Evolutionary conservation across 2,329 filamentous ascomycete species (phyloP).

Genomic region (Ceratocystis variospora): DNA sequence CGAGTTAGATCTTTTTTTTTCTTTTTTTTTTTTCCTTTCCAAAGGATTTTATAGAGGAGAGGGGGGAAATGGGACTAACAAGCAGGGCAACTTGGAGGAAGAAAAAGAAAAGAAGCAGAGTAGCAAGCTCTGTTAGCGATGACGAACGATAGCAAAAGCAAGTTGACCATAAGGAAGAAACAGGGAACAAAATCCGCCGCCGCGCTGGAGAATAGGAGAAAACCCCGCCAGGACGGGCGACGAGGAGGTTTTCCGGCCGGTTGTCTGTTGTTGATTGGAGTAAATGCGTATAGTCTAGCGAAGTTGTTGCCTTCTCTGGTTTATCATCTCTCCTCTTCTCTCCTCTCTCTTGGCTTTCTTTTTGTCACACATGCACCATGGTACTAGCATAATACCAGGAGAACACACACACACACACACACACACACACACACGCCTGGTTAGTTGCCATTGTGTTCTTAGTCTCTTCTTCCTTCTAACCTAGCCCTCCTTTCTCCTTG

Average conservation of each 20-base stretch:
- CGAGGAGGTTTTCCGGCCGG: neutral
- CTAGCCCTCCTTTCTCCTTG: neutral
- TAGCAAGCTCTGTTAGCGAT: neutral
- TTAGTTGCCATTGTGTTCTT: neutral
- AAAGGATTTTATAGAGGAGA: neutral
- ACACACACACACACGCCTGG: too few relatives aligned
- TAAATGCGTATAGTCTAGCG: too few relatives aligned
- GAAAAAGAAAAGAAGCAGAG: neutral
- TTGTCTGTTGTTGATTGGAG: neutral
- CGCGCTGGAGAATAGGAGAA: neutral
- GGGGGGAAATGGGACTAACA: neutral
- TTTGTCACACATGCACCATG: neutral
- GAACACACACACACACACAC: too few relatives aligned
- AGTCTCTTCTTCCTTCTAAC: neutral
- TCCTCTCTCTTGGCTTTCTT: neutral
- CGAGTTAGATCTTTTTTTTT: neutral
- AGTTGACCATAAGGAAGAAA: neutral
- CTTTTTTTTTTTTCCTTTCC: neutral
- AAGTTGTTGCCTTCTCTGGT: neutral
- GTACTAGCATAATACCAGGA: too few relatives aligned
- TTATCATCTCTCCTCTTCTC: neutral
- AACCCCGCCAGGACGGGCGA: neutral
- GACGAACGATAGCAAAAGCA: neutral
- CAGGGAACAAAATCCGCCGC: constrained; percentile 2
- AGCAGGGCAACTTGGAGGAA: constrained; percentile 4